phyloP scores from a whole-genome alignment of 257 asterid species.

The Forsythia suspensa region DNA sequence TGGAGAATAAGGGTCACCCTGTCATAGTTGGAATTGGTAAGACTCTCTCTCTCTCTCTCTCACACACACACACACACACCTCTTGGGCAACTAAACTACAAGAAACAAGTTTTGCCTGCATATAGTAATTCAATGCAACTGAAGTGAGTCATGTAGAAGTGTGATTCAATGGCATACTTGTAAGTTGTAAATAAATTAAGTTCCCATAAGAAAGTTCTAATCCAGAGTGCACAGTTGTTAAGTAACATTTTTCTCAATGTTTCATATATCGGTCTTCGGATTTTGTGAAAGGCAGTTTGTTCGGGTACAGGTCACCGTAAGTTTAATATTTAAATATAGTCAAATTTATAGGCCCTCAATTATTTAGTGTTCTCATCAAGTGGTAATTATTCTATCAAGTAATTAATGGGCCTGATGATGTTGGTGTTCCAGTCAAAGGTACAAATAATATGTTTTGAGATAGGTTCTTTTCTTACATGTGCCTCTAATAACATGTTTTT shows the following conservation, averaged over 20 bases:
- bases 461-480: not conserved
- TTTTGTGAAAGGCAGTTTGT: too few relatives aligned
- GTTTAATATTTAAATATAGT: too few relatives aligned
- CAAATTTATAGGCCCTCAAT: not conserved
- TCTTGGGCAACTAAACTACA: not conserved
- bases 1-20: constrained; percentile 95
- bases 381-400: not conserved
- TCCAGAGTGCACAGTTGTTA: not conserved
- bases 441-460: not conserved
- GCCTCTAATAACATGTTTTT: not conserved
- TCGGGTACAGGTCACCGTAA: not conserved
- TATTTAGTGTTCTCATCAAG: not conserved
- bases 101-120: constrained; percentile 1
- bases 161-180: not conserved
- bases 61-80: not conserved
- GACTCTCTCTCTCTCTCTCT: constrained; percentile 25
- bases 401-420: not conserved
- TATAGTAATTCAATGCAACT: constrained; percentile 13
- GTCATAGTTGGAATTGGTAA: constrained; percentile 98
- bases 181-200: not conserved
- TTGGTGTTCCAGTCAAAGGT: not conserved
- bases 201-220: not conserved
- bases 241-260: too few relatives aligned
- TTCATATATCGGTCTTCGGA: too few relatives aligned
- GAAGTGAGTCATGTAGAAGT: not conserved